Conservation (phyloP, 495 filamentous ascomycete species). For the Aspergillus nanangensis region DNA sequence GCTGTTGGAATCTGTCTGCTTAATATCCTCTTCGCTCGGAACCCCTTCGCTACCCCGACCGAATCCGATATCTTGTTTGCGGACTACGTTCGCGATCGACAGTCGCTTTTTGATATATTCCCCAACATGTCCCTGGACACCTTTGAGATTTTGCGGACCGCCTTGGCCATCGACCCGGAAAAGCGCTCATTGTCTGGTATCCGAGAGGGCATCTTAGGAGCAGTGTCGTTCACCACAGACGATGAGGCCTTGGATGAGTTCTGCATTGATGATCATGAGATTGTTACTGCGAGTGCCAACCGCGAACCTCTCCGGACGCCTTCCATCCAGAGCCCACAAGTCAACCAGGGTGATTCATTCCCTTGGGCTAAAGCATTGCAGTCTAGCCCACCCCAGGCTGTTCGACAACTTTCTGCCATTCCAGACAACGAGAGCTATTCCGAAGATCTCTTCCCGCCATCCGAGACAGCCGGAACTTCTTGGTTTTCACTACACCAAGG, state of each 20-base stretch:
- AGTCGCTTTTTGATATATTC: conserved; percentile 97
- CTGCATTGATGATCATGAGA: conserved; percentile 72
- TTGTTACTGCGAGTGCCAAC: conserved; percentile 75
- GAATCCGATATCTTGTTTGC: conserved; percentile 83
- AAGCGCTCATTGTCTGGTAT: conserved; percentile 79
- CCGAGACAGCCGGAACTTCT: conserved; percentile 62
- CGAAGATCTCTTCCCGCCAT: conserved; percentile 86
- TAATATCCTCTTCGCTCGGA: conserved; percentile 93
- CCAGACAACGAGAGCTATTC: conserved; percentile 71
- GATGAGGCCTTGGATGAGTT: conserved; percentile 91
- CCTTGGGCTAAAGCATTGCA: conserved; percentile 93
- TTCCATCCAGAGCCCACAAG: conserved; percentile 82
- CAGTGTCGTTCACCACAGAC: conserved; percentile 90
- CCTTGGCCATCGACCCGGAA: conserved; percentile 81
- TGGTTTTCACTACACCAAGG: conserved; percentile 69
- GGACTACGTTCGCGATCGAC: conserved; percentile 86
- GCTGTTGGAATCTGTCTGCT: conserved; percentile 92
- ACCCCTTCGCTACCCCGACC: conserved; percentile 86
- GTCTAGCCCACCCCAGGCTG: conserved; percentile 63
- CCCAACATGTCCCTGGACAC: conserved; percentile 98
- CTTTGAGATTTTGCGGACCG: conserved; percentile 83
- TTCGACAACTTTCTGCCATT: conserved; percentile 84
- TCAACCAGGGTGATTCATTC: conserved; percentile 78
- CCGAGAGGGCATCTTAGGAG: conserved; percentile 69
- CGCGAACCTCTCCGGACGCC: conserved; percentile 94